These are phyloP conservation scores for Cyphellophora europaea DNA, from an alignment of 2,329 filamentous ascomycete genomes.

Conservation along the genomic window DNA sequence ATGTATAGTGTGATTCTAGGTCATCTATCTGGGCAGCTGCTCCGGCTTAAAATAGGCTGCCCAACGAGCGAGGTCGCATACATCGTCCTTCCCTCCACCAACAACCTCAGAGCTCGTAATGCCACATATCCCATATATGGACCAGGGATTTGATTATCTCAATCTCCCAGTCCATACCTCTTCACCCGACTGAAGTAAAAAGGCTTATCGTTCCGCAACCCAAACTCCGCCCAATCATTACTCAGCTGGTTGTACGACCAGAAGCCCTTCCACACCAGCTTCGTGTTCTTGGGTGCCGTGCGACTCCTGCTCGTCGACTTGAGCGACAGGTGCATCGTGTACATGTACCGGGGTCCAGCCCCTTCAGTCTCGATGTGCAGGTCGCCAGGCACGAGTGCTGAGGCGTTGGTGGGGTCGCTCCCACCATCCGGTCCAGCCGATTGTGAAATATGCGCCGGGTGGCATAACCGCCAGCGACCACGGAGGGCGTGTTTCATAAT, in stretches of 20 bases:
- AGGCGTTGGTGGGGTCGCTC: constrained; percentile 21
- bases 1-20: too few relatives aligned
- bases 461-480: constrained; percentile 58
- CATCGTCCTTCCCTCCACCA: too few relatives aligned
- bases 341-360: constrained; percentile 67
- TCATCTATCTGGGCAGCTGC: too few relatives aligned
- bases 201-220: constrained; percentile 50
- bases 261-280: constrained; percentile 78
- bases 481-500: constrained; percentile 61
- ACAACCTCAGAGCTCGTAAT: too few relatives aligned
- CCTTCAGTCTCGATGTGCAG: constrained; percentile 82
- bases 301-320: constrained; percentile 41
- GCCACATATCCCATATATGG: too few relatives aligned
- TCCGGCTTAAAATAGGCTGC: too few relatives aligned
- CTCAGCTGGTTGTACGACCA: constrained; percentile 85
- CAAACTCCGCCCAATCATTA: constrained; percentile 83
- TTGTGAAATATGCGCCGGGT: constrained; percentile 25
- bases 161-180: constrained; percentile 47
- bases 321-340: constrained; percentile 69
- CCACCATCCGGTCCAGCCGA: too few relatives aligned
- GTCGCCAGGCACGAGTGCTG: constrained; percentile 38
- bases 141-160: too few relatives aligned
- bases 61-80: too few relatives aligned
- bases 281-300: constrained; percentile 65
- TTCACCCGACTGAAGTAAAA: constrained; percentile 55